Base-by-base conservation (phyloP, 2,329 filamentous ascomycete genomes). In the Fusarium pseudograminearum region DNA sequence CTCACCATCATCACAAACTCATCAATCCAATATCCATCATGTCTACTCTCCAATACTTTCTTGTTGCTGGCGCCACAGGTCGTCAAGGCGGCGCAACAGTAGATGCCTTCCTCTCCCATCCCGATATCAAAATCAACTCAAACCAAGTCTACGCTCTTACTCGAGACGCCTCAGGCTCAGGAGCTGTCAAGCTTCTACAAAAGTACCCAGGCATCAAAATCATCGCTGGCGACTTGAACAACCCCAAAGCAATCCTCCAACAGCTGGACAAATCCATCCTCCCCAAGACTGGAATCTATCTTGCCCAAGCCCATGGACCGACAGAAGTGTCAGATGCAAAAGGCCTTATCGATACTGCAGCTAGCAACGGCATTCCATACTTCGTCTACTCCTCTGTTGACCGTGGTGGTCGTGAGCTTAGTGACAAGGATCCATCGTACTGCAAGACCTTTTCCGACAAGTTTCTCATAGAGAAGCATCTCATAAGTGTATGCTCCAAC, bases 381-480 rank as follows among this genome's bases (percentile, higher is more conserved):
- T 88, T 91, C 66, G 84, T 91, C 44, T 91, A 90, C 76, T 86
- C 83, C 2, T 88, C 85, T 40, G 87, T 90, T 15, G 89, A 91
- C 61, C 87, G 89, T n/a, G 87, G 87, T 30, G 87, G 88, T 31
- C 83, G 86, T 40, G 78, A 78, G 89, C 77, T 91, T 89, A 78
- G 80, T 26, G 73, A 74, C 18, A 46, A 42, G 2, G 73, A 74
- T 26, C 69, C 73, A 14, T 75, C 73, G 1, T 73, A 74, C 36
- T 65, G 72, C 70, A 74, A 74, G 69, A 74, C 71, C 0, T 74
- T 74, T n/a, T 74, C 82, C 30, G 79, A 79, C 71, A 91, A 91
- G 75, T 83, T 86, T 70, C 77, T 84, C 36, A 86, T 90, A 66
- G 89, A 91, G 74, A 77, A 85, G 61, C 82, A 90, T 64, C 81